Percentiles rank a stretch among this genome's conserved stretches.
These are phyloP conservation scores for Perilla frutescens DNA, from an alignment of 257 asterid genomes.

Conservation along the genomic window DNA sequence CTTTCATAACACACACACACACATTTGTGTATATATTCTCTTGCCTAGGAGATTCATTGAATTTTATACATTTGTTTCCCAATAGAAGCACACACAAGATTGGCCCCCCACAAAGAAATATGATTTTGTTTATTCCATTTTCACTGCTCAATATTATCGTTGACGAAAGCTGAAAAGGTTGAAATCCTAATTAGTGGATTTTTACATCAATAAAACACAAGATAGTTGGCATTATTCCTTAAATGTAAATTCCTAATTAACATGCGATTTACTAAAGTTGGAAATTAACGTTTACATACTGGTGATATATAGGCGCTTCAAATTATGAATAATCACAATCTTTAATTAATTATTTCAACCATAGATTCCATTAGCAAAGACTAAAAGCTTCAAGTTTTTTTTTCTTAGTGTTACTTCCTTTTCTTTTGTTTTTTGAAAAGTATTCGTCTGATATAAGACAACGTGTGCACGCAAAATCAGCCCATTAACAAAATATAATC, in stretches of 20 bases:
- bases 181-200: background rate
- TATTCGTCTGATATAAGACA: too few relatives aligned
- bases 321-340: too few relatives aligned
- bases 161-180: conserved; percentile 6
- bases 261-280: conserved; percentile 4
- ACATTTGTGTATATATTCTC: background rate
- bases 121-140: background rate
- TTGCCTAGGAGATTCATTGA: background rate
- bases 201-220: conserved; percentile 14
- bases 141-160: conserved; percentile 13
- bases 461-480: too few relatives aligned
- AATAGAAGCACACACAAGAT: background rate
- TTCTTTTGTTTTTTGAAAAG: too few relatives aligned
- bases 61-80: background rate
- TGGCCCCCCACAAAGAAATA: background rate
- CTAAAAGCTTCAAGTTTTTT: too few relatives aligned
- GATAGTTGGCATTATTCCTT: conserved; percentile 10
- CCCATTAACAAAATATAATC: too few relatives aligned
- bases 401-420: too few relatives aligned
- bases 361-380: too few relatives aligned
- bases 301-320: too few relatives aligned
- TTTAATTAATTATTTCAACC: too few relatives aligned
- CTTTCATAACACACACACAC: too few relatives aligned
- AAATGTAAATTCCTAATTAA: conserved; percentile 10
- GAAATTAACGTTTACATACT: background rate